Base-by-base conservation (phyloP, 495 filamentous ascomycete genomes). In the Glarea lozoyensis region DNA sequence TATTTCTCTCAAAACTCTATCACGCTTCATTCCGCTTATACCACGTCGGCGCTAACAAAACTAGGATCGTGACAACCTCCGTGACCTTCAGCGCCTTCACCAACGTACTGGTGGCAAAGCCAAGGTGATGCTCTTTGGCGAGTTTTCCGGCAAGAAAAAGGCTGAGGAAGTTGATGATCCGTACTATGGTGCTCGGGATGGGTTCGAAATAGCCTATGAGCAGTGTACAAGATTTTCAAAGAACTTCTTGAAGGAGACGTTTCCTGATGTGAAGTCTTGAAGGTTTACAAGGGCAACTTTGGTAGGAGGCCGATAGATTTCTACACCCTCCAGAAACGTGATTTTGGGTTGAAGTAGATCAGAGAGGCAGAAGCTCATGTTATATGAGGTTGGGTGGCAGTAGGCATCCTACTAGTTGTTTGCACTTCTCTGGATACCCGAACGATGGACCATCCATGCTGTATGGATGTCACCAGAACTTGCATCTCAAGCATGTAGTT, bases 101-200 rank as follows among this genome's bases (percentile, higher is more conserved):
- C 68, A 75, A 37, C 70, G 72, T 40, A 62, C 79, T 15, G 48
- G 60, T 54, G 51, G 64, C 51, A 67, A 69, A 57, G 73, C 70
- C 34, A 65, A 72, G 48, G 73, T 95, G 30, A 81, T 82, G 59
- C 62, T 98, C 22, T 96, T 94, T 63, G 92, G 92, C 20, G 80
- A 88, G 51, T 94, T 82, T 60, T 79, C 79, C 0, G 70, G 80
- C 22, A 74, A 72, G 1, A 70, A 69, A 46, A 63, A 66, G 37
- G 82, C 82, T 24, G 79, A 92, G 56, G 73, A 80, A 30, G 80
- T 96, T n/a, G 66, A 74, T 47, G 92, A 97, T 56, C 92, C 92
- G 7, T 98, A 98, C 57, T 96, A 97, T 64, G 87, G 86, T 7
- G 88, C 75, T 4, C 69, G 67, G 3, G 72, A 87, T 45, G 88